Conservation (phyloP, 805 yeast species). For the Jamesozyma spencerorum region DNA sequence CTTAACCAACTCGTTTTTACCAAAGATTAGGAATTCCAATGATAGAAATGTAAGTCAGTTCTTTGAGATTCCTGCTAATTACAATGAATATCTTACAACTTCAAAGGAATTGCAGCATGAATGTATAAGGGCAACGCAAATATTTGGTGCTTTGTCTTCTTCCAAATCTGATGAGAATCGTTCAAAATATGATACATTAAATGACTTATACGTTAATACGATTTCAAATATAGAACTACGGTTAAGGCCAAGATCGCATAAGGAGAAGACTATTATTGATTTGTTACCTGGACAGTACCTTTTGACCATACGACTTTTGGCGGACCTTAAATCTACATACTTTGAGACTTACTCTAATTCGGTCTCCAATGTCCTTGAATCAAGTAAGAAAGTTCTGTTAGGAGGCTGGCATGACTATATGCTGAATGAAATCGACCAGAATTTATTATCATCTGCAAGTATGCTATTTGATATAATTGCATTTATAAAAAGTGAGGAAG, state of each 20-base stretch:
- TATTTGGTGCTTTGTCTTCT: not conserved
- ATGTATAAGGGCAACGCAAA: constrained; percentile 10
- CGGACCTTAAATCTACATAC: constrained; percentile 27
- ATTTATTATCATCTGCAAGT: constrained; percentile 6
- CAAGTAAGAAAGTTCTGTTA: not conserved
- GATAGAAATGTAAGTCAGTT: constrained; percentile 5
- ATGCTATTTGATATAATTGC: not conserved
- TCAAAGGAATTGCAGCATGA: constrained; percentile 2
- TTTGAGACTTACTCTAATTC: not conserved
- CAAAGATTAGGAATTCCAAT: constrained; percentile 33
- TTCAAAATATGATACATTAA: constrained; percentile 7
- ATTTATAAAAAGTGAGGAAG: not conserved
- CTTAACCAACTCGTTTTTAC: constrained; percentile 73
- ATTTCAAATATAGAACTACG: constrained; percentile 59
- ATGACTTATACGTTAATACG: constrained; percentile 40
- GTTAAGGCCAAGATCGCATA: constrained; percentile 38
- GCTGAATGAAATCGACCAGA: constrained; percentile 1
- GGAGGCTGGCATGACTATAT: constrained; percentile 7
- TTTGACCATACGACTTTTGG: constrained; percentile 45
- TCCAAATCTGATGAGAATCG: not conserved
- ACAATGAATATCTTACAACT: not conserved
- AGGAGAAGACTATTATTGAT: constrained; percentile 1
- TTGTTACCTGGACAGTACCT: constrained; percentile 44
- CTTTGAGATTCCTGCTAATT: constrained; percentile 3
- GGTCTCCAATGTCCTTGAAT: not conserved